Base-by-base conservation (phyloP, 2,329 filamentous ascomycete genomes). In the Chaetoscypha palmicola region DNA sequence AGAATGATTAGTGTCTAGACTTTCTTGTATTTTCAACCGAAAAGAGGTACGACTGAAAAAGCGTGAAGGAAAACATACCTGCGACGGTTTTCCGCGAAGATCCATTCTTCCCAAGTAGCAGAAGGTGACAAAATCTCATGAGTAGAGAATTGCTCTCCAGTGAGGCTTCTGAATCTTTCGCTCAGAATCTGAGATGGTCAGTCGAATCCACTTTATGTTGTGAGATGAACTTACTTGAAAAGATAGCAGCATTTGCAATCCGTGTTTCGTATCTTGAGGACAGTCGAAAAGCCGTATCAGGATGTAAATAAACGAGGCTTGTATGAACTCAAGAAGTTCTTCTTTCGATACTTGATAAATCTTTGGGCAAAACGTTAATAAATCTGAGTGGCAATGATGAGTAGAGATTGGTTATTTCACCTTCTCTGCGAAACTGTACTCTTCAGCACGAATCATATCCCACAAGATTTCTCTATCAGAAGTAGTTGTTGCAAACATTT, bases 401-500 rank as follows among this genome's bases (percentile, higher is more conserved):
- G 19, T 9, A 14, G 16, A 2, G 12, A n/a, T 5, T 17, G 11
- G 20, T 19, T 17, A 3, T 34, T 34, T 14, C 16, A 49, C 47
- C 34, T 37, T 17, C 11, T 49, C 23, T 12, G 30, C 12, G 24
- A 46, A 36, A 17, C 34, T 14, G 5, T 22, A 19, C 26, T 39
- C 28, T 19, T 58, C 53, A 5, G 19, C 41, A 26, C 41, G 41
- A 16, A 58, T 49, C 3, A 47, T 47, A n/a, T 39, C 23, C 48
- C 53, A 53, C 24, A 56, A 38, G 17, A 55, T 52, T 1, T 36
- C 34, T 23, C 26, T 48, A 4, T 57, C 53, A 2, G 33, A 16
- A 9, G 42, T 53, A 16, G 42, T 39, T 8, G 45, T 51, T 20
- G 45, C 47, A 43, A 57, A 57, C 24, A 56, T 47, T 23, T 56